Evolutionary conservation across 768 basidiomycete species (phyloP).

Genomic region (Mycena sanguinolenta): DNA sequence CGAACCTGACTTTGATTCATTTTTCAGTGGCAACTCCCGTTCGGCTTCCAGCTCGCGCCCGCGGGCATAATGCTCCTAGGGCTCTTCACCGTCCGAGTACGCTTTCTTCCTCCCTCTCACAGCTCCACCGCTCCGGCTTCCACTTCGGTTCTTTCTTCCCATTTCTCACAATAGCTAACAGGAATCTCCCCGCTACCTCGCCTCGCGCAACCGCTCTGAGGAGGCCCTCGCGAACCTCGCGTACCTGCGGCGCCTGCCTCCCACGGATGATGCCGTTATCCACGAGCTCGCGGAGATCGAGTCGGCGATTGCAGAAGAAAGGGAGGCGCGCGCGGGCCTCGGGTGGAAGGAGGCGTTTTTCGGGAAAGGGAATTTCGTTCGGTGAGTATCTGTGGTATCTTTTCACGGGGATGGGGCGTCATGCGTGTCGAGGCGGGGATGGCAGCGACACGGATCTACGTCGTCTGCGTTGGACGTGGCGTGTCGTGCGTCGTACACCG

Average conservation of each 20-base stretch:
- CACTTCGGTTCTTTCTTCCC: too few relatives aligned
- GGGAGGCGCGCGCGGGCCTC: constrained; percentile 71
- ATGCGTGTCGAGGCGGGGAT: too few relatives aligned
- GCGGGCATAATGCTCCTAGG: constrained; percentile 79
- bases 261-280: constrained; percentile 59
- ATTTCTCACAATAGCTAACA: too few relatives aligned
- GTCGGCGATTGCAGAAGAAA: constrained; percentile 82
- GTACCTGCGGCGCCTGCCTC: constrained; percentile 65
- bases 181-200: constrained; percentile 87
- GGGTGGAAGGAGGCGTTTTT: constrained; percentile 80
- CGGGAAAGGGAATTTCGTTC: constrained; percentile 84
- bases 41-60: constrained; percentile 82
- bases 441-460: too few relatives aligned
- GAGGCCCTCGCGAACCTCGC: constrained; percentile 74
- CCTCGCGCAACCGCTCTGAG: constrained; percentile 66
- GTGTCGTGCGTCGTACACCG: too few relatives aligned
- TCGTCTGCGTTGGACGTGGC: too few relatives aligned
- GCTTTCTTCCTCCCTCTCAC: neutral
- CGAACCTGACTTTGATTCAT: too few relatives aligned
- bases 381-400: too few relatives aligned
- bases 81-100: constrained; percentile 74
- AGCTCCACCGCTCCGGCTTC: neutral
- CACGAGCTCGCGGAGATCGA: constrained; percentile 85
- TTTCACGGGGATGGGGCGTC: too few relatives aligned
- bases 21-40: constrained; percentile 83